Conservation (phyloP, 352 stramenopile genomes). For the Globisporangium paroecandrum region DNA sequence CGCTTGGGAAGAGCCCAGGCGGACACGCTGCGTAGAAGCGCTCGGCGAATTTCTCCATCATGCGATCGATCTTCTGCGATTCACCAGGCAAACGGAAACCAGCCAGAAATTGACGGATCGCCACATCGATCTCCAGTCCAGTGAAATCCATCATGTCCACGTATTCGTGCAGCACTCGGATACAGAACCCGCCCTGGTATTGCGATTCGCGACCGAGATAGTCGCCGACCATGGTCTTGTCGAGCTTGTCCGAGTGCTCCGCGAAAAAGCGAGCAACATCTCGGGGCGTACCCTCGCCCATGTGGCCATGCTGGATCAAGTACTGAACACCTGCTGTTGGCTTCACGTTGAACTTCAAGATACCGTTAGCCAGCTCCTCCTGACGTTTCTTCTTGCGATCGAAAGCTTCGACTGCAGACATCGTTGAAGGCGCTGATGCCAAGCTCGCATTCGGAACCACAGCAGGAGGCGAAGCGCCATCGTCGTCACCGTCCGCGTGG, state of each 20-base stretch:
- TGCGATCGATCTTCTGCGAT: slow-evolving; percentile 99
- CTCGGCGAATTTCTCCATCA: slow-evolving; percentile 99
- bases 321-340: slow-evolving; percentile 90
- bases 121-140: slow-evolving; percentile 94
- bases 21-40: slow-evolving; percentile 73
- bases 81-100: slow-evolving; percentile 98
- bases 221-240: slow-evolving; percentile 98
- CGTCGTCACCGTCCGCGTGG: slow-evolving; percentile 46
- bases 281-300: slow-evolving; percentile 87
- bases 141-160: slow-evolving; percentile 96
- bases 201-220: slow-evolving; percentile 96
- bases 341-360: slow-evolving; percentile 98
- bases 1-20: slow-evolving; percentile 89
- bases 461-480: slow-evolving; percentile 20
- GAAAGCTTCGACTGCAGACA: slow-evolving; percentile 93
- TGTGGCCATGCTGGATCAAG: slow-evolving; percentile 88
- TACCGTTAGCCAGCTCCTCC: slow-evolving; percentile 95
- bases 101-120: slow-evolving; percentile 96
- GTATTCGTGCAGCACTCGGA: slow-evolving; percentile 95
- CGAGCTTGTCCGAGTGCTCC: slow-evolving; percentile 89
- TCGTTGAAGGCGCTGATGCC: slow-evolving; percentile 31
- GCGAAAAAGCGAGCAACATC: slow-evolving; percentile 95
- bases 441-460: slow-evolving; percentile 20
- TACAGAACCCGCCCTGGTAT: slow-evolving; percentile 91
- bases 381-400: slow-evolving; percentile 96